phyloP scores from a whole-genome alignment of 2,329 filamentous ascomycete species.

The Phaeosphaeria sp. region DNA sequence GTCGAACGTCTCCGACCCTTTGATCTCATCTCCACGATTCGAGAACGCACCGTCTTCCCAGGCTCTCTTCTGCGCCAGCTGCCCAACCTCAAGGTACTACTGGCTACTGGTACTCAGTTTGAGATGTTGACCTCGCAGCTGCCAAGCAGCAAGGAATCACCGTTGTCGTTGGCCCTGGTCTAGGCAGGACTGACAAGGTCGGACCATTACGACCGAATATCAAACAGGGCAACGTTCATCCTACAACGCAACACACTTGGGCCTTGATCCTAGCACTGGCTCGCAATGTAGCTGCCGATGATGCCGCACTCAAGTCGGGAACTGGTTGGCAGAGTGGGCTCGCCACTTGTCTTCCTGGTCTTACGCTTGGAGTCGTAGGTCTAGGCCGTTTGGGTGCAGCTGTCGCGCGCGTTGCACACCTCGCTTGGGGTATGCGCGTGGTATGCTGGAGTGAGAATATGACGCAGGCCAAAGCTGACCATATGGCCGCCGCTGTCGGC shows the following conservation, averaged over 20 bases:
- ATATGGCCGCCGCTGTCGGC: background rate
- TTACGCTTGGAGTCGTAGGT: background rate
- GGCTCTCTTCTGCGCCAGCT: background rate
- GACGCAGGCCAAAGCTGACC: background rate
- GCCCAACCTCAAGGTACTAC: background rate
- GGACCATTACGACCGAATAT: background rate
- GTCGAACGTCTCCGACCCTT: background rate
- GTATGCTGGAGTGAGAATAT: background rate
- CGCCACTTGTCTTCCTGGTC: background rate
- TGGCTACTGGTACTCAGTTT: background rate
- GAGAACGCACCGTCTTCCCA: background rate
- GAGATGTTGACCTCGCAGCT: background rate
- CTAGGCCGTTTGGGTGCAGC: background rate
- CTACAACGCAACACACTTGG: background rate
- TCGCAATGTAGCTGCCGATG: background rate
- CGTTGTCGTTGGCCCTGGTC: background rate
- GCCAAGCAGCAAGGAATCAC: background rate
- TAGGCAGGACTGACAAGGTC: background rate
- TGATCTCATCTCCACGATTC: background rate
- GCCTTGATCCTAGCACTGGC: background rate
- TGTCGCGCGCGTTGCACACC: background rate
- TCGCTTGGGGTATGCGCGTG: background rate
- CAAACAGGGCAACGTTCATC: background rate
- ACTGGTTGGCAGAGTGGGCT: background rate
- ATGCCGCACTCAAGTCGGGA: background rate